phyloP scores from a whole-genome alignment of 345 rosid species.

The Adansonia digitata region DNA sequence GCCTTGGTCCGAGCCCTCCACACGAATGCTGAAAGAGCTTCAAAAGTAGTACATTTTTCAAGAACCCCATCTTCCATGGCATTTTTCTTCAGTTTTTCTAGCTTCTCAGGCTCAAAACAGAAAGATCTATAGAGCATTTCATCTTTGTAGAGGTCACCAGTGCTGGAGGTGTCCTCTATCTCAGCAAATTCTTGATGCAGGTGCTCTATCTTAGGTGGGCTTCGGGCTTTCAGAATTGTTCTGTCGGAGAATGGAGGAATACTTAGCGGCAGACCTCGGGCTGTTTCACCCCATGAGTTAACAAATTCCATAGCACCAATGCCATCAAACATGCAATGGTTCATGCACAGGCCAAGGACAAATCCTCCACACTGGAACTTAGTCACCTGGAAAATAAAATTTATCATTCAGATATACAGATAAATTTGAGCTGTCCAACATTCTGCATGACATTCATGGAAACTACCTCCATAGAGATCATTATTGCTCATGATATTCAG shows the following conservation, averaged over 20 bases:
- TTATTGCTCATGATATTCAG: neutral
- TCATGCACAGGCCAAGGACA: conserved; percentile 69
- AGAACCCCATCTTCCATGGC: conserved; percentile 52
- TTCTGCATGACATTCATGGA: neutral
- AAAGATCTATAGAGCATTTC: conserved; percentile 59
- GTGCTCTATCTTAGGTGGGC: conserved; percentile 47
- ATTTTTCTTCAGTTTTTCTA: conserved; percentile 50
- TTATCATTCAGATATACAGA: neutral
- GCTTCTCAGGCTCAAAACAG: conserved; percentile 65
- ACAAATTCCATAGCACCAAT: conserved; percentile 90
- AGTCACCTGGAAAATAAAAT: conserved; percentile 47
- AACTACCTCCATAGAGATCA: neutral
- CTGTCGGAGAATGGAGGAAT: conserved; percentile 59
- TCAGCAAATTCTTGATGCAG: conserved; percentile 66
- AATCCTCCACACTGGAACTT: conserved; percentile 76
- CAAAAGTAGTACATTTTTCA: conserved; percentile 60
- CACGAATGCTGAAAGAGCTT: conserved; percentile 76
- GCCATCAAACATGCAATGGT: conserved; percentile 83
- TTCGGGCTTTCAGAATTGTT: conserved; percentile 47
- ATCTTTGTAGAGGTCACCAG: conserved; percentile 38
- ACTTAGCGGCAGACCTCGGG: conserved; percentile 57
- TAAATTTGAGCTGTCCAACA: neutral
- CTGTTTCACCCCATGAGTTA: conserved; percentile 75
- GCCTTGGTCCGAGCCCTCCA: conserved; percentile 86
- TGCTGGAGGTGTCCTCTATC: conserved; percentile 50